A percentile compares a stretch with the other conserved stretches of the same genome.
phyloP scores from a whole-genome alignment of 2,329 filamentous ascomycete genomes.

The Blastomyces parvus region DNA sequence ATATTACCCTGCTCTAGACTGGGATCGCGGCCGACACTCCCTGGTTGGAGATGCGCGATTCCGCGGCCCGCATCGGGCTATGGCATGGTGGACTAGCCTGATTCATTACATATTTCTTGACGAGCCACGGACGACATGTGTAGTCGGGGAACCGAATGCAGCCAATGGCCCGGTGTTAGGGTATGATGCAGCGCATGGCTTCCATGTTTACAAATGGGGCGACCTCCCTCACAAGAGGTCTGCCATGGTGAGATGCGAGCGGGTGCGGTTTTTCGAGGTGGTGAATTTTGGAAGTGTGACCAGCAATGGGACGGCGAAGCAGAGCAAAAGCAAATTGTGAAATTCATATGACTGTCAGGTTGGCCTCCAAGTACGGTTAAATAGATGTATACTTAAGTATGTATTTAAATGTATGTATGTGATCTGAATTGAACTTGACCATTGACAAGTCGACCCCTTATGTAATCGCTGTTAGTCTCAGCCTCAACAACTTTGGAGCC shows the following conservation, averaged over 20 bases:
- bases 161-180: slow-evolving; percentile 60
- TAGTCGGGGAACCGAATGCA: slow-evolving; percentile 59
- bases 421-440: too few relatives aligned
- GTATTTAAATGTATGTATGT: neutral
- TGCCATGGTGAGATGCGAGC: slow-evolving; percentile 54
- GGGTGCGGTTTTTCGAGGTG: slow-evolving; percentile 61
- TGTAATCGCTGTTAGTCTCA: neutral
- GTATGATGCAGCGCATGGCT: slow-evolving; percentile 66
- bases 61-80: slow-evolving; percentile 47
- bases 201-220: slow-evolving; percentile 62
- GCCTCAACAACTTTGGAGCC: too few relatives aligned
- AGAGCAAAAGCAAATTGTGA: slow-evolving; percentile 18
- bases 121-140: slow-evolving; percentile 45
- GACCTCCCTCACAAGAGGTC: slow-evolving; percentile 64
- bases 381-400: neutral
- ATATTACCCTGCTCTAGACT: slow-evolving; percentile 47
- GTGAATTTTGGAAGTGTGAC: slow-evolving; percentile 31
- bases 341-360: neutral
- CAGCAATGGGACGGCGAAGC: slow-evolving; percentile 19
- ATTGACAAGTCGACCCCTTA: neutral
- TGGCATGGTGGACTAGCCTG: slow-evolving; percentile 48
- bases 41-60: slow-evolving; percentile 49
- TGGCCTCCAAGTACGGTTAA: neutral
- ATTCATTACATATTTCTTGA: slow-evolving; percentile 54
- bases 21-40: slow-evolving; percentile 52